Conservation (phyloP, 352 stramenopile genomes). For the Phytophthora citricola region DNA sequence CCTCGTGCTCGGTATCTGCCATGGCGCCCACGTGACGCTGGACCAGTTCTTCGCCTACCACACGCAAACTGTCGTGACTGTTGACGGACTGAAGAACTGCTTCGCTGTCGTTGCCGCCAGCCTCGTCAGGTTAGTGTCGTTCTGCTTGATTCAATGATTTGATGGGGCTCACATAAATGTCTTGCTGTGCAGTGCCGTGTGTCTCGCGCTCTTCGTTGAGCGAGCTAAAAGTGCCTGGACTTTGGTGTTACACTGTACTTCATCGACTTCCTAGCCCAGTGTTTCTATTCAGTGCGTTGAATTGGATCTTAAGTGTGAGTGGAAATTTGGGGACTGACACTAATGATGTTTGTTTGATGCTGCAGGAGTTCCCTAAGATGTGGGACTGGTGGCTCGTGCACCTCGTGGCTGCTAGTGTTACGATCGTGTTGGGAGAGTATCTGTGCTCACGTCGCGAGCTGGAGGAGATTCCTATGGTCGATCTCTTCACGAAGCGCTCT, state of each 20-base stretch:
- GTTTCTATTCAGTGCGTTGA: conserved; percentile 78
- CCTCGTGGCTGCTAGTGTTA: conserved; percentile 65
- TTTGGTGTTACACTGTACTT: conserved; percentile 92
- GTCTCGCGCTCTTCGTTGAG: conserved; percentile 85
- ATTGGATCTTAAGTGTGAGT: neutral
- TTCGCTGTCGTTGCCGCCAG: conserved; percentile 69
- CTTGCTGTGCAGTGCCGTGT: conserved; percentile 56
- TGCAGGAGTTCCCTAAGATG: conserved; percentile 81
- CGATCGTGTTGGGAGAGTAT: conserved; percentile 89
- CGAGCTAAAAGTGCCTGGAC: conserved; percentile 92
- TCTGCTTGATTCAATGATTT: neutral
- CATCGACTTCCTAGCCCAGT: conserved; percentile 82
- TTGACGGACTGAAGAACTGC: conserved; percentile 86
- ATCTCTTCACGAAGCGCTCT: conserved; percentile 78
- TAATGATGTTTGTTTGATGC: neutral
- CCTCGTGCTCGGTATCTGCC: conserved; percentile 77
- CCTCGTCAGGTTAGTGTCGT: conserved; percentile 47
- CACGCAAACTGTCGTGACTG: conserved; percentile 72
- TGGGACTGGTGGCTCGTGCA: conserved; percentile 92
- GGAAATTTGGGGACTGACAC: neutral
- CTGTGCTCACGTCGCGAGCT: conserved; percentile 87
- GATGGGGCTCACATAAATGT: conserved; percentile 7
- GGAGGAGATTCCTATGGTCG: conserved; percentile 89
- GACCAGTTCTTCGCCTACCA: conserved; percentile 90
- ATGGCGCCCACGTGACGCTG: conserved; percentile 70